Percentiles rank a stretch among this genome's conserved stretches.
Evolutionary conservation across 139 green algal genomes (phyloP).

Genomic region (Micractinium sp.): DNA sequence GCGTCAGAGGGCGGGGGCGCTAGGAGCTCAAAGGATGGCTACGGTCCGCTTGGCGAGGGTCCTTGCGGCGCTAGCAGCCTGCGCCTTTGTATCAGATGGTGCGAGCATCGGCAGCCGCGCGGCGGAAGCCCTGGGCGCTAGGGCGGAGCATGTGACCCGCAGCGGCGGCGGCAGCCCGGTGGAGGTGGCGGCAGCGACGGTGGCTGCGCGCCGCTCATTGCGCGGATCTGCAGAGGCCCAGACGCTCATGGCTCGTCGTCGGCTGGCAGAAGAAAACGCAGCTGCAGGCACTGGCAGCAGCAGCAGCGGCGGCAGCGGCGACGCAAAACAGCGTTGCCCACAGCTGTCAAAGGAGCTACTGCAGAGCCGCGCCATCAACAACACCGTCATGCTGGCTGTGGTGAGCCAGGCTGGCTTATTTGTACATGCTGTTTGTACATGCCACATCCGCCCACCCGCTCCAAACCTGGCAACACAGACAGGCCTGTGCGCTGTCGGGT

Average conservation of each 20-base stretch:
- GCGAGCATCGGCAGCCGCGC: too few relatives aligned
- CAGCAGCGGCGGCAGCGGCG: too few relatives aligned
- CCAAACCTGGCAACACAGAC: not conserved
- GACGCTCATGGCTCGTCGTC: too few relatives aligned
- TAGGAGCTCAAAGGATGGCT: too few relatives aligned
- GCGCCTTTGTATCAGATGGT: too few relatives aligned
- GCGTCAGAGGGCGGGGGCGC: too few relatives aligned
- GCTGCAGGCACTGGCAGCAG: not conserved
- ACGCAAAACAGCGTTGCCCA: not conserved
- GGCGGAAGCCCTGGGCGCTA: too few relatives aligned
- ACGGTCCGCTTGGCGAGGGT: too few relatives aligned
- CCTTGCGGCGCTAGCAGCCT: too few relatives aligned
- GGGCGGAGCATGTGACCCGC: not conserved
- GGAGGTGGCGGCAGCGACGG: not conserved
- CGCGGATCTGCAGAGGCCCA: not conserved
- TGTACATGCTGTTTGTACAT: not conserved
- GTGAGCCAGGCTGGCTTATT: not conserved
- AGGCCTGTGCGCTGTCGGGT: too few relatives aligned
- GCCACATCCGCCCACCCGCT: not conserved
- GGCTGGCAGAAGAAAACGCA: too few relatives aligned
- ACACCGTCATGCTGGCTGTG: slow-evolving; percentile 13
- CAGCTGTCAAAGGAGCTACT: not conserved
- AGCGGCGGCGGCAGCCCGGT: not conserved
- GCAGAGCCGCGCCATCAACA: not conserved
- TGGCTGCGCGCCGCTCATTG: not conserved